Conservation (phyloP, 345 rosid species). For the Euphorbia tirucalli region DNA sequence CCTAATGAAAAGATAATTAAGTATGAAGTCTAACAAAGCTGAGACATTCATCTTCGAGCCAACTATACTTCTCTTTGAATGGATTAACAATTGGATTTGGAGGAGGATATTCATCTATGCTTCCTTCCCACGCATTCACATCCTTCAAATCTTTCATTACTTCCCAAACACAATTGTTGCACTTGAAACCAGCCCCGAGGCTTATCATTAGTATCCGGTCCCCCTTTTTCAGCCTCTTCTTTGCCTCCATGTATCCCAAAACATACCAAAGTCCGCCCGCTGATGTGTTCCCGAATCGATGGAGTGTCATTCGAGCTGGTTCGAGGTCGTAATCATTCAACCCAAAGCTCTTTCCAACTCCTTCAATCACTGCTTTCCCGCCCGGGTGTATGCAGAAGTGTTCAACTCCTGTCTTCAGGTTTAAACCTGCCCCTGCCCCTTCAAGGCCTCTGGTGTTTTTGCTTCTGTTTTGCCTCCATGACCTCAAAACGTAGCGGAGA, state of each 20-base stretch:
- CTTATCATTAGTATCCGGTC: slow-evolving; percentile 28
- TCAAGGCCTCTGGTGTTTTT: neutral
- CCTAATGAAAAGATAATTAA: too few species aligned
- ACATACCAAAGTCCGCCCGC: slow-evolving; percentile 32
- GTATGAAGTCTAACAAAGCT: slow-evolving; percentile 10
- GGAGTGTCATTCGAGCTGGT: slow-evolving; percentile 32
- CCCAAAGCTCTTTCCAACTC: slow-evolving; percentile 16
- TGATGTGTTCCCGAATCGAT: slow-evolving; percentile 32
- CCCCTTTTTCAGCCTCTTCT: slow-evolving; percentile 27
- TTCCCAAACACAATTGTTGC: slow-evolving; percentile 31
- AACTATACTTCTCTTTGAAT: slow-evolving; percentile 15
- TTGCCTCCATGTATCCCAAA: slow-evolving; percentile 32
- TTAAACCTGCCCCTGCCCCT: too few species aligned
- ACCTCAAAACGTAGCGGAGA: neutral
- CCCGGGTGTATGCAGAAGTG: slow-evolving; percentile 35
- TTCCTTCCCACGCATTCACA: slow-evolving; percentile 21
- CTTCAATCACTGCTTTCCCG: slow-evolving; percentile 27
- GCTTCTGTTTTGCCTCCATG: neutral
- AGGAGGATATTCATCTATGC: slow-evolving; percentile 23
- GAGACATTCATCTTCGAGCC: slow-evolving; percentile 22
- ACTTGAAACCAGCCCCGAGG: slow-evolving; percentile 33
- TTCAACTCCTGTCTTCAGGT: slow-evolving; percentile 24
- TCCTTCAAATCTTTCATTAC: slow-evolving; percentile 19
- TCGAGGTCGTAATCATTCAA: slow-evolving; percentile 27
- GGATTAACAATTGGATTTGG: neutral